Evolutionary conservation across 352 stramenopile species (phyloP), one percentile per base, ranked within the genome.

Genomic region (Pythium phragmitis): DNA sequence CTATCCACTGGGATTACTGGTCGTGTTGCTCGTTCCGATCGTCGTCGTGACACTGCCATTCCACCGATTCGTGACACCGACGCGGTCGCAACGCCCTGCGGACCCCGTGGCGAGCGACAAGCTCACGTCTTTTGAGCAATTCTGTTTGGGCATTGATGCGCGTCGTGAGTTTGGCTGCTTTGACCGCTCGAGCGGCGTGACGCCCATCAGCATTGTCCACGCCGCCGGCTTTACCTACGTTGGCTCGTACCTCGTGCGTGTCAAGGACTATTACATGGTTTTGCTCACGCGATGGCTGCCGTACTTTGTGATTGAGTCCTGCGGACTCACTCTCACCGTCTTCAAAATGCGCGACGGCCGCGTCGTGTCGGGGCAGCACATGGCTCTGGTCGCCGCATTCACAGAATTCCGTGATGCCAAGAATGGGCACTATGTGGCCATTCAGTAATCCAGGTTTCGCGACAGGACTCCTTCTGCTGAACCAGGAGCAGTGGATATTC

Each of bases 181-280:
- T 45, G 34, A 45, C 19, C 55, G 63, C 30, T 21, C n/a, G 13
- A 30, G 45, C 46, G 36, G 37, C 46, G 47, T 48, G 13, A 69
- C 63, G 41, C 63, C 63, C 37, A 60, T 69, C 30, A 57, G 60
- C 17, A 60, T 62, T 45, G 60, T 62, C 33, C 60, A 62, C 53
- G 51, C 60, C 12, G 52, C 60, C 1, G 60, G 60, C 7, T 68
- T 57, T 45, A 68, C 51, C 16, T 68, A 68, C 53, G 21, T 62
- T 4, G 60, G 60, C 3, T 33, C 51, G 52, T 68, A 62, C 41
- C 60, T 68, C 33, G 60, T 68, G 51, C 60, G 60, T 5, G 56
- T 68, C 52, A 68, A 68, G n/a, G 52, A 68, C 46, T 68, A 47
- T 69, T 68, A 62, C 53, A 48, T 68, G 42, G 60, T 68, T 21